Base-by-base conservation (phyloP, 1,284 basidiomycete genomes). In the Schizophyllum amplum region DNA sequence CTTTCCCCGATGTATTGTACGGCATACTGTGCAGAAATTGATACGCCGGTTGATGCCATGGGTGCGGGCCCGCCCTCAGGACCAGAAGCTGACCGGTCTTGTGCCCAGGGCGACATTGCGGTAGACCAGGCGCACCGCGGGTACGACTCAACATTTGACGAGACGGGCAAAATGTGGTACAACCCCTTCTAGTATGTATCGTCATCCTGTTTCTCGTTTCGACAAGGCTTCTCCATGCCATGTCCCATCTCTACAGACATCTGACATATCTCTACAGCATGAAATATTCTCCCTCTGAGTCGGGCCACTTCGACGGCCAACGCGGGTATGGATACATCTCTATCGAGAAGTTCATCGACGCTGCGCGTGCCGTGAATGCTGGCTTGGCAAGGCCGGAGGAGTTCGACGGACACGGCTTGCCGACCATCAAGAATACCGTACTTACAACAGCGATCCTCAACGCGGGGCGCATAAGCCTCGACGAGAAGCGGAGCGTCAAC, bases 101-200 rank as follows among this genome's bases (percentile, higher is more conserved):
- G 49, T 55, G 63, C 46, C n/a, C 67, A 90, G 84, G 94, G 94
- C 26, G 94, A 96, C 65, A 90, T 95, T 67, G 83, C 80, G 54
- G 89, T 96, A 64, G 92, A 96, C 77, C 94, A 96, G 72, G 92
- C 93, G 24, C 90, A 93, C 68, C 85, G 93, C 66, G 94, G 94
- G 5, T 96, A 96, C 76, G 90, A 90, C 67, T 81, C 93, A 63
- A 90, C 87, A 48, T 76, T 85, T 53, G 93, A 95, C 68, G 90
- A 92, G 47, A 79, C 80, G 17, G 90, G 92, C 53, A 94, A 92
- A 73, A 71, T 80, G 27, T 87, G 84, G 83, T 88, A 85, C 72
- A 93, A 93, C 72, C 91, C 92, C 20, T 95, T 95, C 83, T 94
- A 94, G 87, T 89, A 70, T 52, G 24, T 33, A 33, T 33, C 6